Evolutionary conservation across 1,139 yeast genomes (phyloP).

Genomic region (Citeromyces siamensis): DNA sequence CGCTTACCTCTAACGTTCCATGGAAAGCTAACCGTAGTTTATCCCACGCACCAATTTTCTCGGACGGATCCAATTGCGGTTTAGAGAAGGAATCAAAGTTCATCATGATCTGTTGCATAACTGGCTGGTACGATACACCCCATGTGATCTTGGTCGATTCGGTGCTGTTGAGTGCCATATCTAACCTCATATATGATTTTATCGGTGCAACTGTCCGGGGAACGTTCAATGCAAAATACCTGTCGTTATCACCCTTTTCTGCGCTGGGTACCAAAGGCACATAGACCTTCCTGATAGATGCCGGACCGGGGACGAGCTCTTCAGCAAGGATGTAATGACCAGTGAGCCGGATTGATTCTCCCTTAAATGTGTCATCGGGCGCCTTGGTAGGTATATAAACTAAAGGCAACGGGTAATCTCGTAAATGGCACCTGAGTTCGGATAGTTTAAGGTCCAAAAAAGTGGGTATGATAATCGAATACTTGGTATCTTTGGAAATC

Average conservation of each 20-base stretch:
- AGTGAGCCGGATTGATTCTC: conserved; percentile 20
- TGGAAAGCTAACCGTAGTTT: conserved; percentile 51
- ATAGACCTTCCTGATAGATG: conserved; percentile 44
- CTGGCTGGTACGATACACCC: conserved; percentile 82
- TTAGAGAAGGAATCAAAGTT: conserved; percentile 78
- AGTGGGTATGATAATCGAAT: conserved; percentile 59
- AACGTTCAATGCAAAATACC: conserved; percentile 46
- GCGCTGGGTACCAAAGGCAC: conserved; percentile 46
- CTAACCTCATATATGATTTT: conserved; percentile 55
- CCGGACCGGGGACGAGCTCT: conserved; percentile 26
- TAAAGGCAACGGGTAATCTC: conserved; percentile 57
- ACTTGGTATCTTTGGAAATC: conserved; percentile 56
- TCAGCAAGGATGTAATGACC: conserved; percentile 50
- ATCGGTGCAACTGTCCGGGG: conserved; percentile 72
- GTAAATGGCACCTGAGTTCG: conserved; percentile 44
- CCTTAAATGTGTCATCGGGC: conserved; percentile 10
- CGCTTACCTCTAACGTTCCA: conserved; percentile 33
- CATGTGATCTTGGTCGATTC: conserved; percentile 64
- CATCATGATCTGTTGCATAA: conserved; percentile 69
- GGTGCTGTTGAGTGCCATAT: conserved; percentile 40
- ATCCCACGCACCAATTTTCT: conserved; percentile 75
- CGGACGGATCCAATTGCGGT: conserved; percentile 75
- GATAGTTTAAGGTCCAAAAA: conserved; percentile 32
- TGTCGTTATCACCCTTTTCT: conserved; percentile 22
- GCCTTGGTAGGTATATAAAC: conserved; percentile 22